Conservation (phyloP, 495 filamentous ascomycete genomes). For the Parmelia sp. region DNA sequence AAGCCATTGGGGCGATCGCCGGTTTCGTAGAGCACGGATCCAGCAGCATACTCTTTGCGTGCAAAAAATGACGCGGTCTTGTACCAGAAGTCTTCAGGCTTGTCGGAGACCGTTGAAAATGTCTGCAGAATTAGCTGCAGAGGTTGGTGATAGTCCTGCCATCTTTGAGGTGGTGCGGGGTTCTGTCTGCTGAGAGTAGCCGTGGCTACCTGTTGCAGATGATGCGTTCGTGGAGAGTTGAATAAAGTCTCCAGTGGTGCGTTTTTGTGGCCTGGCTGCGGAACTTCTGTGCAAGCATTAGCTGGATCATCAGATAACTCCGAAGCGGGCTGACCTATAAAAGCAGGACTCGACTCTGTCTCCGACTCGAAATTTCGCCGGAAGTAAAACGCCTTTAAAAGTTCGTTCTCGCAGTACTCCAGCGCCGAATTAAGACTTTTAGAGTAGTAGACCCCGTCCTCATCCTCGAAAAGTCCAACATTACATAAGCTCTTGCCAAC, state of each 20-base stretch:
- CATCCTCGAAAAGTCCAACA: conserved; percentile 68
- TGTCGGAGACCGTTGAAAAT: conserved; percentile 69
- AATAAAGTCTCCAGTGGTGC: conserved; percentile 44
- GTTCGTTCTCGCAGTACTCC: conserved; percentile 92
- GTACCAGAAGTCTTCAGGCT: conserved; percentile 95
- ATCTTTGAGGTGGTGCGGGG: conserved; percentile 50
- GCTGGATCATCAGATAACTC: neutral
- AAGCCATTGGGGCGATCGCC: conserved; percentile 69
- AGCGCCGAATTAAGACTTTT: conserved; percentile 87
- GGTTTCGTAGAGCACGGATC: conserved; percentile 67
- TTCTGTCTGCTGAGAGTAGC: conserved; percentile 60
- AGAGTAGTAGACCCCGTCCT: conserved; percentile 65
- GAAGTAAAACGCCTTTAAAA: conserved; percentile 76
- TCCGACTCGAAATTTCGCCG: conserved; percentile 28
- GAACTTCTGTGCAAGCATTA: conserved; percentile 23
- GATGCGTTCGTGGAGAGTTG: conserved; percentile 70
- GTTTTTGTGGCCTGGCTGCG: conserved; percentile 20
- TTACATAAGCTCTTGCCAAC: conserved; percentile 71
- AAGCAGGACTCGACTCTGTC: conserved; percentile 17
- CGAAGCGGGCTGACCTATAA: conserved; percentile 16
- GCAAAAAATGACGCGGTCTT: conserved; percentile 64
- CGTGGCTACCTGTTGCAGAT: conserved; percentile 71
- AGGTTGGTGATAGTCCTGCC: conserved; percentile 81
- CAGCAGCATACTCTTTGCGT: conserved; percentile 56
- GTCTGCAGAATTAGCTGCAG: conserved; percentile 86